A percentile compares a stretch with the other conserved stretches of the same genome.
Conservation (phyloP, 2,329 filamentous ascomycete species). For the Huntiella moniliformis region DNA sequence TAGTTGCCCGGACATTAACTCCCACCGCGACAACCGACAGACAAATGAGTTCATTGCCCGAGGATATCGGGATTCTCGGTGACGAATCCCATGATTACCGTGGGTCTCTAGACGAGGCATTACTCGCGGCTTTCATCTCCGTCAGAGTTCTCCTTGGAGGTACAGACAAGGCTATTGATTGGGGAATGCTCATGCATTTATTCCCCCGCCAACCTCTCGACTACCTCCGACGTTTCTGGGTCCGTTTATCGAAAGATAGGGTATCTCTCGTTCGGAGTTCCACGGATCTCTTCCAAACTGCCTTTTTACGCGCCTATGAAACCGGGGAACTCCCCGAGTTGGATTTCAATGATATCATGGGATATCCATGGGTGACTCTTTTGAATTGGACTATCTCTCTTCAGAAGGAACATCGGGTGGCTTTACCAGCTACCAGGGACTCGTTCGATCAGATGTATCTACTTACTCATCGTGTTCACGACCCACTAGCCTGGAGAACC, state of each 20-base stretch:
- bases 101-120: slow-evolving; percentile 13
- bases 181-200: slow-evolving; percentile 36
- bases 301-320: slow-evolving; percentile 48
- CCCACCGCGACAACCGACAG: slow-evolving; percentile 10
- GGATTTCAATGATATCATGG: slow-evolving; percentile 41
- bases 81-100: neutral
- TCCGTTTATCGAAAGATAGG: slow-evolving; percentile 23
- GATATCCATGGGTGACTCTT: slow-evolving; percentile 49
- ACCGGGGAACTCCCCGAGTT: slow-evolving; percentile 39
- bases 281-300: slow-evolving; percentile 43
- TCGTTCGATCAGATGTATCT: slow-evolving; percentile 5
- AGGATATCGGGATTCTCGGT: neutral
- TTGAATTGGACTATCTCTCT: slow-evolving; percentile 47
- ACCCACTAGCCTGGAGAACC: slow-evolving; percentile 31
- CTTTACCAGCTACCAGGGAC: slow-evolving; percentile 4
- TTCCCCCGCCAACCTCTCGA: slow-evolving; percentile 35
- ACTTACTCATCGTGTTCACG: slow-evolving; percentile 14
- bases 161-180: slow-evolving; percentile 39
- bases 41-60: slow-evolving; percentile 7
- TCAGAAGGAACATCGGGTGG: slow-evolving; percentile 12
- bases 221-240: slow-evolving; percentile 37
- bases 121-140: slow-evolving; percentile 39
- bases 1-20: slow-evolving; percentile 3
- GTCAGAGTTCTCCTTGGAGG: slow-evolving; percentile 41
- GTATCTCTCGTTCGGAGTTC: slow-evolving; percentile 13